A percentile compares a stretch with the other conserved stretches of the same genome.
phyloP scores from a whole-genome alignment of 192 early-diverging fungal species.

The Mortierella antarctica region DNA sequence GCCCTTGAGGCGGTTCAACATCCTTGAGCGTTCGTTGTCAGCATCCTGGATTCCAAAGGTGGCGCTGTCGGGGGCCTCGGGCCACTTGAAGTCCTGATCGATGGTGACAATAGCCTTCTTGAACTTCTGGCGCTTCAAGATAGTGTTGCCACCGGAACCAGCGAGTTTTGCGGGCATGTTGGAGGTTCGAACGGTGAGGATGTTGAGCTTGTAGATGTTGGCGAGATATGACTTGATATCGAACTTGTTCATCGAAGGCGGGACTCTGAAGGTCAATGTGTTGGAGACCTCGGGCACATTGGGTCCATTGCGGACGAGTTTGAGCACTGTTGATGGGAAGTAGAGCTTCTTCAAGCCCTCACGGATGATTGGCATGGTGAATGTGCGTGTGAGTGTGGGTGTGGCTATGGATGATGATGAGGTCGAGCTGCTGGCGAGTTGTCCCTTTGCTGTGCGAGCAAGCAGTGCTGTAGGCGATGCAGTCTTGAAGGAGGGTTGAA shows the following conservation, averaged over 20 bases:
- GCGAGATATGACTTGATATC: slow-evolving; percentile 89
- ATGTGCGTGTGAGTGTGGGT: background rate
- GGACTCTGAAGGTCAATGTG: slow-evolving; percentile 92
- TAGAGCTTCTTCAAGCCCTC: slow-evolving; percentile 73
- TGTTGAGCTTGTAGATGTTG: slow-evolving; percentile 83
- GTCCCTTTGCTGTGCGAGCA: slow-evolving; percentile 2
- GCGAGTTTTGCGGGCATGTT: slow-evolving; percentile 79
- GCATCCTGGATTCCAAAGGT: slow-evolving; percentile 57
- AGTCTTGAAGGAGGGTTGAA: background rate
- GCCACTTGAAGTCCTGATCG: slow-evolving; percentile 61
- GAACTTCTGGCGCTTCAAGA: slow-evolving; percentile 53
- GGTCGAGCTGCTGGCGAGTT: background rate
- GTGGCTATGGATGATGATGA: background rate
- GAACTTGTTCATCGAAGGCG: slow-evolving; percentile 91
- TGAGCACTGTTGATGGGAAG: slow-evolving; percentile 89
- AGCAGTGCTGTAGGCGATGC: background rate
- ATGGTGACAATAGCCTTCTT: slow-evolving; percentile 73
- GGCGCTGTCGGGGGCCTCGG: slow-evolving; percentile 53
- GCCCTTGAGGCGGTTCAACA: slow-evolving; percentile 62
- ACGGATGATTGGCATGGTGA: slow-evolving; percentile 33
- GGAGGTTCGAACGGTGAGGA: slow-evolving; percentile 90
- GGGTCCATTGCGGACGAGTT: slow-evolving; percentile 76
- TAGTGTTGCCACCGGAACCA: slow-evolving; percentile 48
- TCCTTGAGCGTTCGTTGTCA: slow-evolving; percentile 52
- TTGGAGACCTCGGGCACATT: slow-evolving; percentile 75